Evolutionary conservation across 106 monocot species (phyloP), one percentile per base, ranked within the genome.

Genomic region (Dioscorea alata): DNA sequence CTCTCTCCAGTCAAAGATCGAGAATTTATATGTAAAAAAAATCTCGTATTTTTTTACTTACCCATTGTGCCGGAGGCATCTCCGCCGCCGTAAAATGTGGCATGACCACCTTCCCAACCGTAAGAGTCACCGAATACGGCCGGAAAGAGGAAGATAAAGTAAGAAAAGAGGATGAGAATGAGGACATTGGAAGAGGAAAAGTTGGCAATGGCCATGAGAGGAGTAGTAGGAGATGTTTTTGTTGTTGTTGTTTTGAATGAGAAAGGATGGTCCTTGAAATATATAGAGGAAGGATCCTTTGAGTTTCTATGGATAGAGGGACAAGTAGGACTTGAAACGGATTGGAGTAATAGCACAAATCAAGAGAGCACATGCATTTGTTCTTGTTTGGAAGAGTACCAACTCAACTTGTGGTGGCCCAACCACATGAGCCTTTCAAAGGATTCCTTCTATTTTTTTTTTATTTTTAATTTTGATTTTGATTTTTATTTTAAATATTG

Each of bases 11-110:
- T 28, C 28, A 42, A 42, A 42, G 6, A 6, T 42, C 10, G 28
- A 28, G 28, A 28, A 6, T 42, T 8, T 42, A 42, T 42, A 42
- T 42, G 5, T 3, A 42, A 42, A 10, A 42, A 42, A 42, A 42
- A 8, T 42, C 42, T 42, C 42, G 42, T 42, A 42, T 42, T 42
- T 42, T 42, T 3, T 3, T 53, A 73, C 71, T 69, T 49, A 86
- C 86, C 86, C 86, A 86, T 86, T 24, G 86, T 86, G 57, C 86
- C 86, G 1, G 86, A 66, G 17, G 86, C 82, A 50, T 86, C 82
- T 48, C 82, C 69, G 12, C 86, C 86, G 17, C 82, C 86, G 64
- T 82, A 86, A 69, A 86, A 86, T 1, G 86, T 86, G 13, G 86
- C 86, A 33, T 82, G 86, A 13, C 71, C 82, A 19, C 58, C 65